Evolutionary conservation across 768 basidiomycete genomes (phyloP), one percentile per base, ranked within the genome.

Genomic region (Scleroderma bovista): DNA sequence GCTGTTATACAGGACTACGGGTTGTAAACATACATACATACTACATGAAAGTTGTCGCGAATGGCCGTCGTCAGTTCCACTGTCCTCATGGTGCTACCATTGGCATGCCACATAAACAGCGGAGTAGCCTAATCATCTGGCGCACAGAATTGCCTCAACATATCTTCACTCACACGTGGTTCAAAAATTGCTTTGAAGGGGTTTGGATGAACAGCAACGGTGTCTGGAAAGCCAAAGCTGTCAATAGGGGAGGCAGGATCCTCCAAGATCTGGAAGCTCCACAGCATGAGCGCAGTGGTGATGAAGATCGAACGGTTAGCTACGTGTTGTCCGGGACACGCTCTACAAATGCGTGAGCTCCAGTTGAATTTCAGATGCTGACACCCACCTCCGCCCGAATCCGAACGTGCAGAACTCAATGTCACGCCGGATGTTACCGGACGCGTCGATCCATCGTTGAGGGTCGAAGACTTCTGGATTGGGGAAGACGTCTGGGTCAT

Each of bases 271-370:
- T 60, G 71, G 69, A 84, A 84, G 0, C 80, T 75, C 79, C 81
- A 84, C 11, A 81, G 71, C 6, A 79, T 61, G 15, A 82, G 69
- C 1, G 81, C 79, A 0, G 80, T 77, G 57, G 79, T 83, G 47
- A 84, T 66, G 57, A 80, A 81, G 2, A 84, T 64, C 3, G 82
- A 83, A 6, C 62, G 55, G 34, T 68, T 52, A 19, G 56, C 54
- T 5, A 55, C 54, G 60, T 81, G 73, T 51, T 74, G 75, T 1
- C 83, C 83, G 0, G 81, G 82, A 47, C 83, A 86, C 2, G 83
- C 72, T 34, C 82, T 77, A 15, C 33, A 22, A 17, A 33, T 10
- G 15, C 38, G 13, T 1, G n/a, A 5, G 24, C 17, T 16, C 8
- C 13, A 20, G 22, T 23, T 3, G 34, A n/a, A n/a, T n/a, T n/a